phyloP scores from a whole-genome alignment of 2,329 filamentous ascomycete species.

The Paraconiothyrium brasiliense region DNA sequence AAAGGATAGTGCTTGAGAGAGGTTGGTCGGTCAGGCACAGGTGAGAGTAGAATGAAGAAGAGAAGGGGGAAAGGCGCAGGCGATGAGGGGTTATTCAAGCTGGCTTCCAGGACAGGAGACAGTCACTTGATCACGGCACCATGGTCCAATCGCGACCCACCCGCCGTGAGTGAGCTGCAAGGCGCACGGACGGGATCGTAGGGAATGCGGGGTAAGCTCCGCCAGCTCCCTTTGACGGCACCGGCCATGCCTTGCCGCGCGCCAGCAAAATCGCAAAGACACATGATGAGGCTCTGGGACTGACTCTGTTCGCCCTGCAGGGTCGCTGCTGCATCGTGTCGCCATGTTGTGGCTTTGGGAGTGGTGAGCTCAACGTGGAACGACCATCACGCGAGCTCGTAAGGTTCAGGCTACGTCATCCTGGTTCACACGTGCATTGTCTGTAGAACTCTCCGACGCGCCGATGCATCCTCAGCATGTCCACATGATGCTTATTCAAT shows the following conservation, averaged over 20 bases:
- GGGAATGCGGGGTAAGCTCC: conserved; percentile 39
- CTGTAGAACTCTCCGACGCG: conserved; percentile 7
- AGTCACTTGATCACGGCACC: conserved; percentile 50
- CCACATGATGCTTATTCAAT: conserved; percentile 14
- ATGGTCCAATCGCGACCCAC: conserved; percentile 32
- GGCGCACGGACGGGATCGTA: conserved; percentile 28
- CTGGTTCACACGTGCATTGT: conserved; percentile 10
- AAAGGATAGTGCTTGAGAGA: conserved; percentile 17
- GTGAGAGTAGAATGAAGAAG: conserved; percentile 33
- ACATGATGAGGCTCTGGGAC: not conserved
- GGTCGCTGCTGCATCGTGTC: not conserved
- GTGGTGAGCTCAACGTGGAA: conserved; percentile 11
- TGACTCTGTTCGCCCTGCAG: conserved; percentile 5
- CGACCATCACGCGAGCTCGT: conserved; percentile 6
- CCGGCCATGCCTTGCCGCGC: not conserved
- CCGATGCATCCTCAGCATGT: conserved; percentile 6
- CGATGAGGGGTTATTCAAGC: conserved; percentile 46
- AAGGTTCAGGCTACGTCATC: conserved; percentile 7
- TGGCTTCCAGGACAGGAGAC: conserved; percentile 34
- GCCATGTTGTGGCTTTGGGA: conserved; percentile 1
- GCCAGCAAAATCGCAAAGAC: not conserved
- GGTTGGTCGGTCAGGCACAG: conserved; percentile 31
- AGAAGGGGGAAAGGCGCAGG: conserved; percentile 36
- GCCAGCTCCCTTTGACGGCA: conserved; percentile 26
- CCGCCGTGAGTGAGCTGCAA: conserved; percentile 19